Conservation (phyloP, 1,284 basidiomycete species). For the Pterulicium gracile region DNA sequence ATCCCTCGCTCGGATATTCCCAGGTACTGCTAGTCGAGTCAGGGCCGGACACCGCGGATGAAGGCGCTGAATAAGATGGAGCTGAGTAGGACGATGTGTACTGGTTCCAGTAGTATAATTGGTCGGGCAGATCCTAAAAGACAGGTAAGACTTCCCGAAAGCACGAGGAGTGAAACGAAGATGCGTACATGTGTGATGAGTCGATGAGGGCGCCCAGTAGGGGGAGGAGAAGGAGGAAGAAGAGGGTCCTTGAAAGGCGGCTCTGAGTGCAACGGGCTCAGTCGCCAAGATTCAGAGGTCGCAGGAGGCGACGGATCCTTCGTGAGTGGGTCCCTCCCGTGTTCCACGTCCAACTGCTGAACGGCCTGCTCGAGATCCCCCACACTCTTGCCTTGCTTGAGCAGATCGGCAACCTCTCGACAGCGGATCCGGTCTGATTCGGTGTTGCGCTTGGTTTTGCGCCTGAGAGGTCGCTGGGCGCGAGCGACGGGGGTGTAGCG, state of each 20-base stretch:
- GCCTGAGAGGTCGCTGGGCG: constrained; percentile 29
- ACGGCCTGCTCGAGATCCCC: constrained; percentile 37
- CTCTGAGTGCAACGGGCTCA: too few relatives aligned
- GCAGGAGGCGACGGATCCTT: neutral
- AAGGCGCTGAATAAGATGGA: too few relatives aligned
- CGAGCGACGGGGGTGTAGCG: constrained; percentile 38
- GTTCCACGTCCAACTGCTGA: constrained; percentile 20
- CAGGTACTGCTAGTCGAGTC: too few relatives aligned
- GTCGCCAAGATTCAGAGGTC: neutral
- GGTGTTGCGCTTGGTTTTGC: constrained; percentile 42
- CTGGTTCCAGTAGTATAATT: too few relatives aligned
- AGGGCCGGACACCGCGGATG: too few relatives aligned
- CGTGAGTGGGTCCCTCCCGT: neutral
- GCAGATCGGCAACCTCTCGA: constrained; percentile 39
- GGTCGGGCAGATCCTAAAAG: too few relatives aligned
- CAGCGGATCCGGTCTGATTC: constrained; percentile 36
- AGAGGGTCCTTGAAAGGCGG: constrained; percentile 4
- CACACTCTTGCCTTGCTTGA: constrained; percentile 42
- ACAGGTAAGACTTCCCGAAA: too few relatives aligned
- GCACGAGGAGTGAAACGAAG: too few relatives aligned
- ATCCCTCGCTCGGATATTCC: too few relatives aligned
- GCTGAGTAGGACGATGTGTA: too few relatives aligned
- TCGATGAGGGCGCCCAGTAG: neutral
- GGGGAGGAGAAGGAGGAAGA: neutral
- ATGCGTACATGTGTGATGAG: too few relatives aligned